Evolutionary conservation across 768 basidiomycete species (phyloP).

Genomic region (Phaffia tasmanica): DNA sequence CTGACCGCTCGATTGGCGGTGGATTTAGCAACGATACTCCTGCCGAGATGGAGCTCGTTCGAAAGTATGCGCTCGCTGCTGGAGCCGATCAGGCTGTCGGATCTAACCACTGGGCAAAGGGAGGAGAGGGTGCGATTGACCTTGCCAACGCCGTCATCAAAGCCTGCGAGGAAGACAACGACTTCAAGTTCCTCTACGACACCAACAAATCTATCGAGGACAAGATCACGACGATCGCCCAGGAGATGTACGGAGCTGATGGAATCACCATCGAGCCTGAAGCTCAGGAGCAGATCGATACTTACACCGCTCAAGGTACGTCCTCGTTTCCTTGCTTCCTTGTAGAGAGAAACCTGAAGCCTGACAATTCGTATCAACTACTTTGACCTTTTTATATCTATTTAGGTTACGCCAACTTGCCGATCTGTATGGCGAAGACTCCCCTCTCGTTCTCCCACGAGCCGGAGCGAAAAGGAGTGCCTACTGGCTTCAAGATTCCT

Average conservation of each 20-base stretch:
- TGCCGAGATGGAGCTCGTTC: slow-evolving; percentile 77
- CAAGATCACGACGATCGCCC: slow-evolving; percentile 69
- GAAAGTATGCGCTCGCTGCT: slow-evolving; percentile 61
- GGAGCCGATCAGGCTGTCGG: slow-evolving; percentile 93
- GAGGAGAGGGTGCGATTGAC: slow-evolving; percentile 76
- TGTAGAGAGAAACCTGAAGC: neutral
- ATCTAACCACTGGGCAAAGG: slow-evolving; percentile 95
- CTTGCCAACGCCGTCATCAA: slow-evolving; percentile 86
- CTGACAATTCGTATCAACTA: slow-evolving; percentile 60
- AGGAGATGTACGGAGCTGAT: slow-evolving; percentile 65
- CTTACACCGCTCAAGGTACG: slow-evolving; percentile 84
- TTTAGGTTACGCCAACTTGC: slow-evolving; percentile 31
- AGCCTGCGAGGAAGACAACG: slow-evolving; percentile 53
- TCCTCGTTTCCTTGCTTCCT: neutral
- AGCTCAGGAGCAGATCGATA: slow-evolving; percentile 73
- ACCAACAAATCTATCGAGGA: slow-evolving; percentile 67
- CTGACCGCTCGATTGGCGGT: neutral
- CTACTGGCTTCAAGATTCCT: slow-evolving; percentile 83
- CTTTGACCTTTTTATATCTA: slow-evolving; percentile 17
- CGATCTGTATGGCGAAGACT: slow-evolving; percentile 95
- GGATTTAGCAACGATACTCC: slow-evolving; percentile 64
- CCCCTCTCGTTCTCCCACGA: slow-evolving; percentile 97
- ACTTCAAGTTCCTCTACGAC: slow-evolving; percentile 90
- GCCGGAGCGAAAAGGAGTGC: slow-evolving; percentile 77
- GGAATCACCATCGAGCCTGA: slow-evolving; percentile 76